phyloP scores from a whole-genome alignment of 75 land plant species.

The Sequoia sempervirens region DNA sequence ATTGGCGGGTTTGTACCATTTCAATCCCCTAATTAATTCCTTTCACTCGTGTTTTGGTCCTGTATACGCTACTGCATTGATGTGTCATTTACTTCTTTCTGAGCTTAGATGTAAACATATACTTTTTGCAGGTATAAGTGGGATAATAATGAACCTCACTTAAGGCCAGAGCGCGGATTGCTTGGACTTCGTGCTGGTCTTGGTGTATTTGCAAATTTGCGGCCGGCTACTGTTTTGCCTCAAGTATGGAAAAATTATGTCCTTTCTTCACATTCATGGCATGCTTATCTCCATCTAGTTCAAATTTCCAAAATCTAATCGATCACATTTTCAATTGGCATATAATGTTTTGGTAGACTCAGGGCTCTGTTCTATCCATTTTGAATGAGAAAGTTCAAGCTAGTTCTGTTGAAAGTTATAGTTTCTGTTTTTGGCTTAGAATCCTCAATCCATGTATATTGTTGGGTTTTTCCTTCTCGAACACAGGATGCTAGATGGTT shows the following conservation, averaged over 20 bases:
- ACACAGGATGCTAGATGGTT: not conserved
- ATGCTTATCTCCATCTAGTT: not conserved
- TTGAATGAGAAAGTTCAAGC: not conserved
- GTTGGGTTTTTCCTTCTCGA: not conserved
- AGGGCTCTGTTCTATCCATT: not conserved
- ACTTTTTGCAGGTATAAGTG: constrained; percentile 75
- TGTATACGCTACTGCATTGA: not conserved
- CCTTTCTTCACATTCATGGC: not conserved
- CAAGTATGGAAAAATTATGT: constrained; percentile 46
- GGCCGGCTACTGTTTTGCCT: constrained; percentile 88
- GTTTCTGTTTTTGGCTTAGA: not conserved
- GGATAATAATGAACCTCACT: constrained; percentile 78
- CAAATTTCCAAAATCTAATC: not conserved
- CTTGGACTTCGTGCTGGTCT: constrained; percentile 83
- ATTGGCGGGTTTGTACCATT: constrained; percentile 77
- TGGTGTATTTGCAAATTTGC: constrained; percentile 92
- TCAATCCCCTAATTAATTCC: not conserved
- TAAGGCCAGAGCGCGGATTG: constrained; percentile 95
- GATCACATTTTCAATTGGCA: not conserved
- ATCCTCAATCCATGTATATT: not conserved
- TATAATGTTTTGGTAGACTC: not conserved
- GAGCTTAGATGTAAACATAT: not conserved
- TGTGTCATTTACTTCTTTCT: not conserved
- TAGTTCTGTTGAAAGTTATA: not conserved
- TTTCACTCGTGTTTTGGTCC: constrained; percentile 2